A percentile compares a stretch with the other conserved stretches of the same genome.
phyloP scores from a whole-genome alignment of 192 early-diverging fungal species.

The Mortierella hygrophila region DNA sequence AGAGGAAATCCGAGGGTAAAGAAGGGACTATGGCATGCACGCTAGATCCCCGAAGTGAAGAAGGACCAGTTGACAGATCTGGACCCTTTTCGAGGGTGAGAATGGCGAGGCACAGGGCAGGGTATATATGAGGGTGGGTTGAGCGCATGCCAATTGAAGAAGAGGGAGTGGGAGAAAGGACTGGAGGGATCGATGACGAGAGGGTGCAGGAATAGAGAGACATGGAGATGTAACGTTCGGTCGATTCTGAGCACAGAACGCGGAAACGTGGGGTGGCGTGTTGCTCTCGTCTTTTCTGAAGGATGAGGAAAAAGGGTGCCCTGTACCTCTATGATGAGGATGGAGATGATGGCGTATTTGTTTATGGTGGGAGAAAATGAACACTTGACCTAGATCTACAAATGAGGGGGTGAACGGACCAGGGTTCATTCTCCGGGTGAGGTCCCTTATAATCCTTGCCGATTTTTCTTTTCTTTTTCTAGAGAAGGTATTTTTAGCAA shows the following conservation, averaged over 20 bases:
- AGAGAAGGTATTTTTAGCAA: neutral
- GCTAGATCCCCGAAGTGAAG: too few species aligned
- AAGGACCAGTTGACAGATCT: too few species aligned
- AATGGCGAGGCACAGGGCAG: too few species aligned
- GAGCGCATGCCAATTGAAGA: neutral
- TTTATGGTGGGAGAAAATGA: neutral
- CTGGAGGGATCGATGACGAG: neutral
- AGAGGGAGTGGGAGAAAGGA: neutral
- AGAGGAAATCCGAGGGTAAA: too few species aligned
- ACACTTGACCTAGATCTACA: neutral
- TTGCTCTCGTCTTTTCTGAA: neutral
- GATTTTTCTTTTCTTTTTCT: neutral
- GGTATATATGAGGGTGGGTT: neutral
- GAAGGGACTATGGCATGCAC: too few species aligned
- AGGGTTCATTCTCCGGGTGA: conserved; percentile 1
- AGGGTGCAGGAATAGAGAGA: neutral
- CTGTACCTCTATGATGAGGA: too few species aligned
- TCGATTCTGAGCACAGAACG: neutral
- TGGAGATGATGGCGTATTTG: neutral
- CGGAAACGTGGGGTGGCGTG: neutral
- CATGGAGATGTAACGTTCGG: too few species aligned
- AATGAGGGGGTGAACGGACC: neutral
- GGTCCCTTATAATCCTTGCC: neutral
- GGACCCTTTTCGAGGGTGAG: too few species aligned
- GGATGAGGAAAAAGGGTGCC: too few species aligned